These are phyloP conservation scores for Scedosporium apiospermum DNA, from an alignment of 2,329 filamentous ascomycete species.

Conservation along the genomic window DNA sequence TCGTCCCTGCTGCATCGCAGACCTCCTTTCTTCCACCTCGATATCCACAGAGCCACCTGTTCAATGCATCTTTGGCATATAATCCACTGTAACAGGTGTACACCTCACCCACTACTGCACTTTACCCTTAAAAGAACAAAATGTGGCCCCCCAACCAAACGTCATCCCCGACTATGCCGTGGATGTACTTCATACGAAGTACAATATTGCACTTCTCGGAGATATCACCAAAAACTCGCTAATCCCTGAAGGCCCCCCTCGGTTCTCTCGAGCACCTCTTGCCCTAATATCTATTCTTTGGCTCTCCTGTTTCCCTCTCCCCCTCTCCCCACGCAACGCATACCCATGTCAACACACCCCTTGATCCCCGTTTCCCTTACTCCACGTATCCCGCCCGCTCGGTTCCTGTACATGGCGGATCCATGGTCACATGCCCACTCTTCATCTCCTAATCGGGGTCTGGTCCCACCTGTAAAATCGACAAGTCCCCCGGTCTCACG, in stretches of 20 bases:
- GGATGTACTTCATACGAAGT: neutral
- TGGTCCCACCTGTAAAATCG: neutral
- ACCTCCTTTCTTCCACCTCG: neutral
- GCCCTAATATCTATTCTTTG: neutral
- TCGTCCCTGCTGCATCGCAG: neutral
- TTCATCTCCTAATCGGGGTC: neutral
- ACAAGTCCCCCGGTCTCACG: neutral
- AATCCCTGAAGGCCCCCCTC: neutral
- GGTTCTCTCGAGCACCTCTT: neutral
- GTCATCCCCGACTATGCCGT: neutral
- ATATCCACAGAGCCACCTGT: neutral
- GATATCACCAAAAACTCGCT: neutral
- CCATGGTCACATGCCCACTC: neutral
- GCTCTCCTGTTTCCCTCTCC: neutral
- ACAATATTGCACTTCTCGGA: neutral
- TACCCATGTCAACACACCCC: neutral
- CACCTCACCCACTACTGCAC: neutral
- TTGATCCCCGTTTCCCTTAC: neutral
- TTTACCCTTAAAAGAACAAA: neutral
- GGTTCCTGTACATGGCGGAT: neutral
- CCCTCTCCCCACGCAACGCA: neutral
- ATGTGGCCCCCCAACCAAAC: neutral
- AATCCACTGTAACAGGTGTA: neutral
- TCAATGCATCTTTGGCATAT: neutral
- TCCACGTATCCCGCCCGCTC: constrained; percentile 1